Evolutionary conservation across 257 asterid species (phyloP).

Genomic region (Buddleja alternifolia): DNA sequence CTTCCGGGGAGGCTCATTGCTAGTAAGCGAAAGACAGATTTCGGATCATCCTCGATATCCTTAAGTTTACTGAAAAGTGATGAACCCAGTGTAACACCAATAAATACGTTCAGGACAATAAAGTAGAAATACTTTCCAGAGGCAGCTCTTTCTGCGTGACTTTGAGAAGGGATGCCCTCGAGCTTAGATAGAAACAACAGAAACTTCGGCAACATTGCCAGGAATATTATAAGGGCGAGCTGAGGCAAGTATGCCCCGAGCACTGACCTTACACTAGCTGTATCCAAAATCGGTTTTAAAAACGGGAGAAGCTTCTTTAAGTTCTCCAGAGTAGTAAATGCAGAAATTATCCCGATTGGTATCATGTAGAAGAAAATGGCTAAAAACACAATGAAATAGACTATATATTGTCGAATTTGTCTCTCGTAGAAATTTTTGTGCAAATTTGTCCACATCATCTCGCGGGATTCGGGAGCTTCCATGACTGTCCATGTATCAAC

Average conservation of each 20-base stretch:
- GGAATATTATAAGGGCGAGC: constrained; percentile 76
- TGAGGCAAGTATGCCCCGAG: constrained; percentile 91
- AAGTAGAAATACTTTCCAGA: constrained; percentile 92
- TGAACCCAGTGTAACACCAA: constrained; percentile 83
- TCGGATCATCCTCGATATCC: constrained; percentile 51
- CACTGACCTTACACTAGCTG: constrained; percentile 52
- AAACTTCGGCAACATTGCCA: constrained; percentile 80
- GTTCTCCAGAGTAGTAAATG: constrained; percentile 81
- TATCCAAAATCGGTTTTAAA: constrained; percentile 57
- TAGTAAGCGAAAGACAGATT: constrained; percentile 38
- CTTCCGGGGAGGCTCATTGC: constrained; percentile 84
- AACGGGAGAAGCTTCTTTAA: constrained; percentile 77
- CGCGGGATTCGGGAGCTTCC: constrained; percentile 80
- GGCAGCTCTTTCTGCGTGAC: constrained; percentile 85
- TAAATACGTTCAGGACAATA: constrained; percentile 75
- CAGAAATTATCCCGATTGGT: constrained; percentile 83
- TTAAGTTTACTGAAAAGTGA: constrained; percentile 65
- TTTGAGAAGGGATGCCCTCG: constrained; percentile 85
- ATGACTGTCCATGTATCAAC: constrained; percentile 80
- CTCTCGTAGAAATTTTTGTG: constrained; percentile 61
- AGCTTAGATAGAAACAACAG: constrained; percentile 79
- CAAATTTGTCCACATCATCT: constrained; percentile 77
- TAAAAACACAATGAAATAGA: constrained; percentile 69
- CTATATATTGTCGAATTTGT: constrained; percentile 52
- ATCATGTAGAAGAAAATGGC: constrained; percentile 93